Conservation (phyloP, 179 eudicot species). For the Beta corolliflora region DNA sequence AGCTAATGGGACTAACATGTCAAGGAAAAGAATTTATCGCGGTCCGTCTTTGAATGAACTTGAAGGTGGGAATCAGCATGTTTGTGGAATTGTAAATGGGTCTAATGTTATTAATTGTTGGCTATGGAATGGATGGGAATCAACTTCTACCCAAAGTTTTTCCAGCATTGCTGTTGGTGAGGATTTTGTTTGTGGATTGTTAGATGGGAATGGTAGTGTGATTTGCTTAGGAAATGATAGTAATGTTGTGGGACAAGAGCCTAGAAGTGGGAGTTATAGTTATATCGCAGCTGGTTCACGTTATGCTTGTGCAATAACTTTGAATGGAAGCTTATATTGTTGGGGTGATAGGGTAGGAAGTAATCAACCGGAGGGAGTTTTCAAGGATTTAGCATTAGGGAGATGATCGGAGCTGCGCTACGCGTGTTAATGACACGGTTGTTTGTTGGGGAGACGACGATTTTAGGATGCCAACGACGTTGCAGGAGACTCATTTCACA, state of each 20-base stretch:
- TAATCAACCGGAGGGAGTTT: slow-evolving; percentile 37
- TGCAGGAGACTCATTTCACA: slow-evolving; percentile 39
- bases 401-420: slow-evolving; percentile 57
- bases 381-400: slow-evolving; percentile 65
- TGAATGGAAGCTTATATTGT: slow-evolving; percentile 53
- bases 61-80: slow-evolving; percentile 50
- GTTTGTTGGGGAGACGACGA: slow-evolving; percentile 70
- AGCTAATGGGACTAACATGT: slow-evolving; percentile 9
- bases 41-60: slow-evolving; percentile 55
- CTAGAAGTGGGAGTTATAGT: slow-evolving; percentile 43
- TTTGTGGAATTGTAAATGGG: slow-evolving; percentile 57
- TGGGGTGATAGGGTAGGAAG: slow-evolving; percentile 59
- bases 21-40: slow-evolving; percentile 49
- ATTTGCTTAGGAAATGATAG: slow-evolving; percentile 36
- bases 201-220: slow-evolving; percentile 40
- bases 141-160: slow-evolving; percentile 7
- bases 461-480: slow-evolving; percentile 43
- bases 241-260: slow-evolving; percentile 28
- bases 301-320: slow-evolving; percentile 53
- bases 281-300: slow-evolving; percentile 50
- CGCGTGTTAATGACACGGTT: slow-evolving; percentile 51
- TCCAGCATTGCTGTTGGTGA: slow-evolving; percentile 63
- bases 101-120: slow-evolving; percentile 50
- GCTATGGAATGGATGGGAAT: slow-evolving; percentile 46
- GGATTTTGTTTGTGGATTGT: slow-evolving; percentile 68